Conservation (phyloP, 805 yeast species). For the Candida insectorum region DNA sequence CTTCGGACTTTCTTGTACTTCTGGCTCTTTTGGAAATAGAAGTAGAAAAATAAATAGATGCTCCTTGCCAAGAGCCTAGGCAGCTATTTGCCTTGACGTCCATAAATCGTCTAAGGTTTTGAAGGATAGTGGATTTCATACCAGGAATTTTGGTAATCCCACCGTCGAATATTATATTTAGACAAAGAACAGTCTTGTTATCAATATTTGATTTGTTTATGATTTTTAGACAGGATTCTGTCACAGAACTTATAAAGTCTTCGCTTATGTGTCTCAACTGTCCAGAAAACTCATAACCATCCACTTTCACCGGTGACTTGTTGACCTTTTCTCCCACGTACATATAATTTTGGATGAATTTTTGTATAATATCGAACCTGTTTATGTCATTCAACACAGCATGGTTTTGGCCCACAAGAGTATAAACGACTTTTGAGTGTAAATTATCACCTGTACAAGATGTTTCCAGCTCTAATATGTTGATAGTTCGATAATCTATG, state of each 20-base stretch:
- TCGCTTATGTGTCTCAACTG: constrained; percentile 1
- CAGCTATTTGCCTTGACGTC: constrained; percentile 2
- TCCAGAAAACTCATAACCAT: constrained; percentile 2
- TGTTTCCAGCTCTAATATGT: constrained; percentile 1
- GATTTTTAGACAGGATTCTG: constrained; percentile 3
- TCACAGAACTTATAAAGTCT: constrained; percentile 3
- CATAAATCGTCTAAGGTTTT: constrained; percentile 6
- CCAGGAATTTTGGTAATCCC: constrained; percentile 22
- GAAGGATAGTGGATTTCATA: constrained; percentile 15
- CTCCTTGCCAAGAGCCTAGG: constrained; percentile 32
- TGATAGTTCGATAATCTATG: constrained; percentile 21
- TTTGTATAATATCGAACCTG: constrained; percentile 16
- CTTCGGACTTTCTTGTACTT: constrained; percentile 16
- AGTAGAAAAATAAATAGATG: constrained; percentile 26
- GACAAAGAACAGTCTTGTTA: constrained; percentile 12
- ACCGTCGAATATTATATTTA: constrained; percentile 23
- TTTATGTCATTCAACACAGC: constrained; percentile 3
- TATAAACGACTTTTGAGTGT: constrained; percentile 7
- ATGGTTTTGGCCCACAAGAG: background rate
- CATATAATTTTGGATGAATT: constrained; percentile 13
- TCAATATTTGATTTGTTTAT: constrained; percentile 15
- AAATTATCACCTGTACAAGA: constrained; percentile 9
- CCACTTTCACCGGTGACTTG: constrained; percentile 1
- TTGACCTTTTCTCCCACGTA: constrained; percentile 5
- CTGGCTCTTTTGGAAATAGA: constrained; percentile 14